phyloP scores from a whole-genome alignment of 495 filamentous ascomycete species.

The Penicillium crystallinum region DNA sequence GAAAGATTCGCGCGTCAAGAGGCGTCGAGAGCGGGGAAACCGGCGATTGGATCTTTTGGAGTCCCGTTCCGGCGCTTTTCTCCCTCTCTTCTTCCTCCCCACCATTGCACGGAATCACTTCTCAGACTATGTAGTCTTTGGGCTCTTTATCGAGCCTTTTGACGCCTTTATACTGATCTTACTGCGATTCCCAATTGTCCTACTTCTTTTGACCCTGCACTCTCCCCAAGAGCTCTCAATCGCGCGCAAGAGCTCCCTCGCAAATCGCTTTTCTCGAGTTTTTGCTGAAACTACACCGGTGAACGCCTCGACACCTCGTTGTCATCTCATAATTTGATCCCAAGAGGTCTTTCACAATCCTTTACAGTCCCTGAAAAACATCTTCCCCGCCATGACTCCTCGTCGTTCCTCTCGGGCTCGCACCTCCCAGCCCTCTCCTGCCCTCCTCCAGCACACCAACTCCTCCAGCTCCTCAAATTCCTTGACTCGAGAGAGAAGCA shows the following conservation, averaged over 20 bases:
- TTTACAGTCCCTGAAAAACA: background rate
- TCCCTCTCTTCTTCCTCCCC: conserved; percentile 32
- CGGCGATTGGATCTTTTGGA: conserved; percentile 32
- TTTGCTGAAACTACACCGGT: conserved; percentile 2
- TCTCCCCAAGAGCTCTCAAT: conserved; percentile 23
- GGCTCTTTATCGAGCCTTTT: conserved; percentile 35
- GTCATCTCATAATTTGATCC: background rate
- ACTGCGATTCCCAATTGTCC: conserved; percentile 28
- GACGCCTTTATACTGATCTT: conserved; percentile 25
- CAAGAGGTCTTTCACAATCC: conserved; percentile 9
- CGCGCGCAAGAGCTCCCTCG: conserved; percentile 27
- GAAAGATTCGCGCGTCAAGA: conserved; percentile 21
- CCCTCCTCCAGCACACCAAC: conserved; percentile 60
- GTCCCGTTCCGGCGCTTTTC: conserved; percentile 34
- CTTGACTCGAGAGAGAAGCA: conserved; percentile 63
- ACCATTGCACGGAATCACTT: conserved; percentile 24
- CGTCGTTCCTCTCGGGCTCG: conserved; percentile 91
- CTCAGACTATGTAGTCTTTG: conserved; percentile 45
- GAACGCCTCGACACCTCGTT: background rate
- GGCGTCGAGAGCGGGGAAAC: conserved; percentile 30
- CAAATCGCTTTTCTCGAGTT: conserved; percentile 16
- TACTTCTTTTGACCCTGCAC: conserved; percentile 10
- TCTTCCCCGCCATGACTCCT: conserved; percentile 52
- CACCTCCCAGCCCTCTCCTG: conserved; percentile 65
- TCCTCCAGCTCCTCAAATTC: conserved; percentile 76